Base-by-base conservation (phyloP, 176 grass and related monocot species). In the Coix lacrymajobi region DNA sequence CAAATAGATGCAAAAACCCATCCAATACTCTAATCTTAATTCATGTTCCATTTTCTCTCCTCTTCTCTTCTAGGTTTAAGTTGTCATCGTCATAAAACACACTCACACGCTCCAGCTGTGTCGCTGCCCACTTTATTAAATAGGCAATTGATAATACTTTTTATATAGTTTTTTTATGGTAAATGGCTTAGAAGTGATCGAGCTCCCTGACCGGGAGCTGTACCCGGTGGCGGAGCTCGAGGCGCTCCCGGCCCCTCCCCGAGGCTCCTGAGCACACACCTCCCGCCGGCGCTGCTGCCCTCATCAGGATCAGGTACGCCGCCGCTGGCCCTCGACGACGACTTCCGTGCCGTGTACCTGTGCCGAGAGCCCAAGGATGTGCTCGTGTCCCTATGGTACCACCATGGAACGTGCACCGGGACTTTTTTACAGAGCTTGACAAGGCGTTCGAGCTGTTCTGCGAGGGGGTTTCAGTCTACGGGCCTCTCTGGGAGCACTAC, bases 341-440 rank as follows among this genome's bases (percentile, higher is more conserved):
- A 75, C 2, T 71, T 75, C 10, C 75, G 75, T 5, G 19, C 78
- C 15, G 52, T 79, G 65, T 85, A 79, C 51, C 14, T 79, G 14
- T 71, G 75, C 40, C 75, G 52, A n/a, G 75, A 85, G 39, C 66
- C 66, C 9, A 79, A 85, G 66, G 83, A 71, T n/a, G 83, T 79
- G 52, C 3, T 78, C 3, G 75, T 85, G 1, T 85, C 82, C 24
- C 11, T 4, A 2, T 70, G 83, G 83, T 49, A 70, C 64, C 61
- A 33, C 9, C 32, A 34, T 25, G 13, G 70, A 79, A 71, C 64
- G 9, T 78, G 5, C 0, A 0, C 14, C 1, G 2, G 0, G 75
- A 8, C 20, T 37, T 33, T 48, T 20, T 1, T 13, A 13, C n/a
- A 3, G 51, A 78, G 6, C 40, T 85, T 3, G 65, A n/a, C 3